Percentiles rank a stretch among this genome's conserved stretches.
phyloP scores from a whole-genome alignment of 208 protist species.

The Wallacemonas sp. region DNA sequence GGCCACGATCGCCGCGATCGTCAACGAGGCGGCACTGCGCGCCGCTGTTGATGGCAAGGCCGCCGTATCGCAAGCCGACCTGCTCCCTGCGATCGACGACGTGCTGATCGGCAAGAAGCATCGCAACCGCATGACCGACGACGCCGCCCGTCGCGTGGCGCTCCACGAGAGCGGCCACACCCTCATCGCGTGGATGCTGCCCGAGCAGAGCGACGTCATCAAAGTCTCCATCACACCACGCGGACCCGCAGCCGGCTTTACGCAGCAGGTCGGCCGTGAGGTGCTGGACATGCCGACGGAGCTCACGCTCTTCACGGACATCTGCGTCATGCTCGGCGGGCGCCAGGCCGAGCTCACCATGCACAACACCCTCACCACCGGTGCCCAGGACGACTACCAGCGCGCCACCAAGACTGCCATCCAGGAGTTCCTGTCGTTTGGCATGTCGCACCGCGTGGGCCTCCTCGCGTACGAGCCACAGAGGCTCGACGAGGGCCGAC shows the following conservation, averaged over 20 bases:
- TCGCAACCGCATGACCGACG: conserved; percentile 65
- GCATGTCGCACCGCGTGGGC: conserved; percentile 70
- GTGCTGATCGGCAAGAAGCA: conserved; percentile 88
- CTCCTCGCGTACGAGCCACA: conserved; percentile 79
- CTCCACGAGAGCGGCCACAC: conserved; percentile 98
- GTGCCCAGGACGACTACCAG: conserved; percentile 92
- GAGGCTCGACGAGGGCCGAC: conserved; percentile 73
- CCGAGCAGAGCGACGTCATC: conserved; percentile 89
- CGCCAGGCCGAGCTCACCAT: conserved; percentile 94
- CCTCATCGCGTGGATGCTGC: conserved; percentile 92
- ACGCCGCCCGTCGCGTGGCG: conserved; percentile 56
- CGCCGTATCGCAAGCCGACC: conserved; percentile 72
- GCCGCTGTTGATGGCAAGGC: conserved; percentile 91
- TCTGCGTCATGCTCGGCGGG: conserved; percentile 95
- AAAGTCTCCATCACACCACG: conserved; percentile 97
- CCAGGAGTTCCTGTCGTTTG: conserved; percentile 75
- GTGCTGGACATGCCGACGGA: conserved; percentile 82
- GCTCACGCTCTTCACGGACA: conserved; percentile 91
- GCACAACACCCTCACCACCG: conserved; percentile 90
- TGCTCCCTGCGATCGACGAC: conserved; percentile 85
- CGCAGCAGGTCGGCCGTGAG: conserved; percentile 81
- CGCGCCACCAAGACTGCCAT: conserved; percentile 82
- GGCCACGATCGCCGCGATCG: conserved; percentile 92
- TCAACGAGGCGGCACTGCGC: conserved; percentile 91
- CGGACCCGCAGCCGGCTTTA: conserved; percentile 75